A percentile compares a stretch with the other conserved stretches of the same genome.
Conservation (phyloP, 2,329 filamentous ascomycete genomes). For the Cladosporium cucumerinum region DNA sequence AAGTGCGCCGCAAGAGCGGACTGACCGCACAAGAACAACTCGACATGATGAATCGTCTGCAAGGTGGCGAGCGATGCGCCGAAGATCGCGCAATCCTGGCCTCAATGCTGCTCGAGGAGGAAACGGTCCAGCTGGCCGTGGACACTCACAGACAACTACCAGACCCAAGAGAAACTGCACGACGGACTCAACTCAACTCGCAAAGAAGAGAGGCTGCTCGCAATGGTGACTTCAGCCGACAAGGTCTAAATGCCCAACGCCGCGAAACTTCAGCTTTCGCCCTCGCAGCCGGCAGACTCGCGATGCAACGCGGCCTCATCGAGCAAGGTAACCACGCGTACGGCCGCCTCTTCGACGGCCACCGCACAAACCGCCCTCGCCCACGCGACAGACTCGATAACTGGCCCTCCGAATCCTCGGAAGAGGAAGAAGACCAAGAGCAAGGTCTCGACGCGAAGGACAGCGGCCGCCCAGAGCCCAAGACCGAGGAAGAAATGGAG, state of each 20-base stretch:
- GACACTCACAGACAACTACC: conserved; percentile 21
- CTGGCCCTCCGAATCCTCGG: conserved; percentile 21
- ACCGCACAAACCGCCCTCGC: not conserved
- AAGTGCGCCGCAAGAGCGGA: conserved; percentile 24
- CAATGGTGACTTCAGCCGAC: conserved; percentile 29
- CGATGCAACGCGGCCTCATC: conserved; percentile 24
- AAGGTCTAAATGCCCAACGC: conserved; percentile 30
- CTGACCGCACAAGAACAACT: conserved; percentile 26
- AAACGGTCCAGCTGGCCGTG: conserved; percentile 20
- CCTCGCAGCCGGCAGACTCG: conserved; percentile 29
- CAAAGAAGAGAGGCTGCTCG: conserved; percentile 23
- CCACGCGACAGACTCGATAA: not conserved
- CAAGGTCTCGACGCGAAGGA: conserved; percentile 46
- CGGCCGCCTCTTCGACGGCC: not conserved
- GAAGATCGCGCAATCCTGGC: conserved; percentile 23
- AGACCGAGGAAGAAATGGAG: conserved; percentile 49
- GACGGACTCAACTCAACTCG: not conserved
- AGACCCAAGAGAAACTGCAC: not conserved
- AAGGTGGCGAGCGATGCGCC: conserved; percentile 25
- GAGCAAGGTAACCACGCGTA: not conserved
- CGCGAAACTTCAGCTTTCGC: conserved; percentile 26
- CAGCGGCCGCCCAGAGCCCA: conserved; percentile 46
- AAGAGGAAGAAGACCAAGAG: conserved; percentile 25
- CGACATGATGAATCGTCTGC: conserved; percentile 29
- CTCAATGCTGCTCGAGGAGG: conserved; percentile 25